Conservation (phyloP, 495 filamentous ascomycete species). For the Aeminium ludgeri region DNA sequence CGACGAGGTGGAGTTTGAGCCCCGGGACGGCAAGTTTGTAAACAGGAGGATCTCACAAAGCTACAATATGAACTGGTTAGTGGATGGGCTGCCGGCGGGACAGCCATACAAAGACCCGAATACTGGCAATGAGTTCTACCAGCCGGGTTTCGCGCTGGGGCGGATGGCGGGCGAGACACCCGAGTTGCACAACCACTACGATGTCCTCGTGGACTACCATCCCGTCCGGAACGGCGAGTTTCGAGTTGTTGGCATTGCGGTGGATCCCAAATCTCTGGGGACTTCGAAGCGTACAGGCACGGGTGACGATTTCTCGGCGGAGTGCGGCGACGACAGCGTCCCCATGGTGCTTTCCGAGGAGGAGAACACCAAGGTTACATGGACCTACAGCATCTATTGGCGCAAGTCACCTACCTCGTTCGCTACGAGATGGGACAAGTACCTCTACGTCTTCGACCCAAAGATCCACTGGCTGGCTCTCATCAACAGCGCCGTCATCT, state of each 20-base stretch:
- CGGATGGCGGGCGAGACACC: constrained; percentile 30
- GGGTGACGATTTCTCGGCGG: constrained; percentile 36
- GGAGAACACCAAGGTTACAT: constrained; percentile 52
- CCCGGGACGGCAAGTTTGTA: constrained; percentile 56
- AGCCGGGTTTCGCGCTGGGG: constrained; percentile 78
- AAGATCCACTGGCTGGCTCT: constrained; percentile 98
- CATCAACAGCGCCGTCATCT: constrained; percentile 84
- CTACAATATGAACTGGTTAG: constrained; percentile 82
- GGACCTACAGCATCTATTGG: constrained; percentile 89
- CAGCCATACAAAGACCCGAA: constrained; percentile 56
- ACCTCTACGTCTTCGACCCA: constrained; percentile 85
- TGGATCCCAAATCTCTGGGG: constrained; percentile 56
- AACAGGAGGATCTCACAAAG: constrained; percentile 64
- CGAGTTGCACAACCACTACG: constrained; percentile 78
- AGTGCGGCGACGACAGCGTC: constrained; percentile 37
- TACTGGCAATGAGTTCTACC: constrained; percentile 62
- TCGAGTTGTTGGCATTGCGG: constrained; percentile 79
- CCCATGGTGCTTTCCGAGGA: constrained; percentile 48
- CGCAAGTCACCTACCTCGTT: constrained; percentile 59
- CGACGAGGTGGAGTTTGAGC: constrained; percentile 43
- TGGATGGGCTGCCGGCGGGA: constrained; percentile 77
- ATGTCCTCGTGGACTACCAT: constrained; percentile 90
- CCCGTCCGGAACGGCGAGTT: constrained; percentile 48
- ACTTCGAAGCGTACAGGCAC: constrained; percentile 32
- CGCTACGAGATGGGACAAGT: constrained; percentile 97